These are phyloP conservation scores for Castanopsis chinensis DNA, from an alignment of 306 rosid genomes.

Conservation along the genomic window DNA sequence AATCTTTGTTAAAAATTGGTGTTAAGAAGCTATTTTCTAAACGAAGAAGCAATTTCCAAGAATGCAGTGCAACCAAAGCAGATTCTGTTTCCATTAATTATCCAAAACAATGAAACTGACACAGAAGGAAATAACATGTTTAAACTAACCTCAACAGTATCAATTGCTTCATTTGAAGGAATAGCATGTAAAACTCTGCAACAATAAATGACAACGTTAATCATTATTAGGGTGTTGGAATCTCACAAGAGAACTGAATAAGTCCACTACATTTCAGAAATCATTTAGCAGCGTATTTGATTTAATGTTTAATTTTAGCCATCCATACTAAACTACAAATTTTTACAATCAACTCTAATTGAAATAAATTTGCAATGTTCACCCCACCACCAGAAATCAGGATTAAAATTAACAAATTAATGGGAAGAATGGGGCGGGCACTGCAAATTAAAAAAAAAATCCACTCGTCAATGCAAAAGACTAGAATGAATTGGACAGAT, in stretches of 20 bases:
- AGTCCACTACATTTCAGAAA: background rate
- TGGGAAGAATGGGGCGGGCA: too few species aligned
- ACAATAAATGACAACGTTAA: slow-evolving; percentile 14
- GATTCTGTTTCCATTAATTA: background rate
- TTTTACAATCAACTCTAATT: too few species aligned
- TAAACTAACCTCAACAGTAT: slow-evolving; percentile 85
- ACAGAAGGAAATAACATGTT: slow-evolving; percentile 4
- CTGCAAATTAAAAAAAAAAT: too few species aligned
- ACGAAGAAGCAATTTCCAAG: background rate
- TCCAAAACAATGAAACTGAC: background rate
- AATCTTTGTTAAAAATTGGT: background rate
- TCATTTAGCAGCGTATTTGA: background rate
- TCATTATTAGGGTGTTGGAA: background rate
- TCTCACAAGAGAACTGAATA: background rate
- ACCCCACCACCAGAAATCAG: too few species aligned
- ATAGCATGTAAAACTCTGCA: slow-evolving; percentile 86
- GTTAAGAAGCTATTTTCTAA: background rate
- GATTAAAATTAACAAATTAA: too few species aligned
- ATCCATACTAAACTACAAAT: too few species aligned
- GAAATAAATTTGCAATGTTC: too few species aligned
- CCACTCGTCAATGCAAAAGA: background rate
- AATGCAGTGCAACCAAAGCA: background rate
- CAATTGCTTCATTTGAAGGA: slow-evolving; percentile 92
- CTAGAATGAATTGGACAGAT: background rate
- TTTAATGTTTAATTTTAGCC: too few species aligned